Evolutionary conservation across 495 filamentous ascomycete genomes (phyloP).

Genomic region (Hypoxylon subgilvum): DNA sequence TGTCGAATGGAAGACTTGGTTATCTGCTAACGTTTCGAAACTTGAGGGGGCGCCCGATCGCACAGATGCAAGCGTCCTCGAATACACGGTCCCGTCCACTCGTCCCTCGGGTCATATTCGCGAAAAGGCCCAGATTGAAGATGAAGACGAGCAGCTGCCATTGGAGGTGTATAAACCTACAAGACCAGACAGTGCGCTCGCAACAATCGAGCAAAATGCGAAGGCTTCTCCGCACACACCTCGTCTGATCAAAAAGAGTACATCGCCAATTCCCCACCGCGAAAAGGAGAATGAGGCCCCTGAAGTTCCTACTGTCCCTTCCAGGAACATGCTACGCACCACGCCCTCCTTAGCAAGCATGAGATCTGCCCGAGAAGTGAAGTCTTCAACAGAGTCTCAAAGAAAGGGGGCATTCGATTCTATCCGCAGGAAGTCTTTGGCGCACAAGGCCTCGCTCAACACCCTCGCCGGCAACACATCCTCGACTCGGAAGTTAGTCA

Average conservation of each 20-base stretch:
- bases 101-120: conserved; percentile 58
- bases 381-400: conserved; percentile 1
- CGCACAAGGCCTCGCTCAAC: conserved; percentile 35
- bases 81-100: conserved; percentile 47
- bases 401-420: conserved; percentile 16
- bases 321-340: background rate
- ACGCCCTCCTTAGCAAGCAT: conserved; percentile 21
- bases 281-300: conserved; percentile 30
- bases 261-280: conserved; percentile 16
- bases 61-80: conserved; percentile 37
- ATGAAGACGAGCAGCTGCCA: conserved; percentile 49
- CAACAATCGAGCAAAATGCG: conserved; percentile 34
- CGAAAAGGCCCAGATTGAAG: conserved; percentile 65
- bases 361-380: conserved; percentile 5
- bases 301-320: background rate
- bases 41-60: conserved; percentile 47
- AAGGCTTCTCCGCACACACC: conserved; percentile 46
- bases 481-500: conserved; percentile 18
- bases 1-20: conserved; percentile 60
- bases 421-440: conserved; percentile 7
- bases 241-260: conserved; percentile 46
- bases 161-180: conserved; percentile 28
- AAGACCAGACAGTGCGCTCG: conserved; percentile 11
- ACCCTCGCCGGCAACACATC: conserved; percentile 43
- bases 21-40: conserved; percentile 58